These are phyloP conservation scores for Alternaria sp. DNA, from an alignment of 2,329 filamentous ascomycete species.

Conservation along the genomic window DNA sequence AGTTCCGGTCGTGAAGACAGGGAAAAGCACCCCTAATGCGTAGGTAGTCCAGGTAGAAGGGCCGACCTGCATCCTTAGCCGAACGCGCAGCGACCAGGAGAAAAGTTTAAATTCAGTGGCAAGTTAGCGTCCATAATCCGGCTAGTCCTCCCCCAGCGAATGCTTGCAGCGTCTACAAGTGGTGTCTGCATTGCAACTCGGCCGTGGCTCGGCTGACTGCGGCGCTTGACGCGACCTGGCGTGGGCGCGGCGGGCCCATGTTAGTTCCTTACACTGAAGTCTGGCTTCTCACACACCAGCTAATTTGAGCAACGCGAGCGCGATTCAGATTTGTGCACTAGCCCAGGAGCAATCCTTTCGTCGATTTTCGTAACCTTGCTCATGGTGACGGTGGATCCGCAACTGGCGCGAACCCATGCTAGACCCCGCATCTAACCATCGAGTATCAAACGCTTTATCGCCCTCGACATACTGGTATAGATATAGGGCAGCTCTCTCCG, in stretches of 20 bases:
- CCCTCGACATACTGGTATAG: slow-evolving; percentile 39
- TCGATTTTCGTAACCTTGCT: slow-evolving; percentile 34
- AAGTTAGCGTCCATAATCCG: slow-evolving; percentile 37
- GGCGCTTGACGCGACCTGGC: slow-evolving; percentile 36
- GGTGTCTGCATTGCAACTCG: slow-evolving; percentile 37
- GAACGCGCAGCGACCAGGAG: slow-evolving; percentile 24
- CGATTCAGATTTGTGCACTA: slow-evolving; percentile 45
- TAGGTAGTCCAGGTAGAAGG: slow-evolving; percentile 32
- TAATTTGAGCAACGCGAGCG: slow-evolving; percentile 36
- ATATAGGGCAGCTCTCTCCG: slow-evolving; percentile 42
- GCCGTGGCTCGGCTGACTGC: slow-evolving; percentile 41
- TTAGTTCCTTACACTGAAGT: slow-evolving; percentile 29
- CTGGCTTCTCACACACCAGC: slow-evolving; percentile 35
- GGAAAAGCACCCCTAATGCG: slow-evolving; percentile 21
- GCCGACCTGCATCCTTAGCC: slow-evolving; percentile 30
- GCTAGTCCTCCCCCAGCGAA: slow-evolving; percentile 26
- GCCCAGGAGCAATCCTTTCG: slow-evolving; percentile 36
- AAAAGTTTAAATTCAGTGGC: slow-evolving; percentile 40
- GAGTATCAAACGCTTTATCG: slow-evolving; percentile 32
- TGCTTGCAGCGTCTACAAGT: slow-evolving; percentile 20
- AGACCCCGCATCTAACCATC: slow-evolving; percentile 47
- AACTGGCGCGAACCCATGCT: slow-evolving; percentile 46
- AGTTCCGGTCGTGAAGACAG: slow-evolving; percentile 29
- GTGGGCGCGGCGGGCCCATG: slow-evolving; percentile 19
- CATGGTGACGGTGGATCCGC: slow-evolving; percentile 41